Evolutionary conservation across 169 alveolate species (phyloP), one percentile per base, ranked within the genome.

Genomic region (Cyclospora cayetanensis): DNA sequence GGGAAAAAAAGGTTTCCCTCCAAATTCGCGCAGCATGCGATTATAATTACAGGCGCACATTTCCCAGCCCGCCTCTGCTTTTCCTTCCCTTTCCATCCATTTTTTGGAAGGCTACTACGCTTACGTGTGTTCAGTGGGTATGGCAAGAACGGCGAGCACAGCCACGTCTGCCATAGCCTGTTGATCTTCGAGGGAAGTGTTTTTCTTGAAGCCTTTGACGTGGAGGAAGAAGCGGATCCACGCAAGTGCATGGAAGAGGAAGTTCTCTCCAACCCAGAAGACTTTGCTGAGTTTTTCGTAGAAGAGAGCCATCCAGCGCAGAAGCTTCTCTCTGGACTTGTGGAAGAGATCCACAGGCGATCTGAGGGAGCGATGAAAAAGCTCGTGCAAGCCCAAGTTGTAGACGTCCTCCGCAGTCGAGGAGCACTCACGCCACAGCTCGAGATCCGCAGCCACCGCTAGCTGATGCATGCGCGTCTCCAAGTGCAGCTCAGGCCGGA

Each of bases 401-500:
- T 63, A 35, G 31, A 98, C 97, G 93, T 98, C 99, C 94, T 98
- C 99, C 31, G 98, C 98, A 7, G 99, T 97, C 92, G 96, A 97
- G 91, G 97, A 97, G 41, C 99, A 98, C 91, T 98, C 99, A 82
- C 97, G 96, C 99, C 99, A 98, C 91, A 97, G 94, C 63, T 95
- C 95, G 92, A 98, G 94, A 82, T 98, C 98, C 63, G 98, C 96
- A 22, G 99, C 98, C 31, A 97, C 96, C 18, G 12, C 42, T 22
- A 98, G 96, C 94, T 97, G 99, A 52, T 96, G 97, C 68, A 97
- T 96, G 84, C 99, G 96, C 15, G 99, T 97, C 90, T 97, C 98
- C 50, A 96, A 80, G 86, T 97, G 98, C 42, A 97, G 94, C 90
- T 98, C 97, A 83, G 97, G 96, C 94, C 96, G 95, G 12, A 96